These are phyloP conservation scores for Talaromyces sp. DNA, from an alignment of 2,329 filamentous ascomycete genomes.

Conservation along the genomic window DNA sequence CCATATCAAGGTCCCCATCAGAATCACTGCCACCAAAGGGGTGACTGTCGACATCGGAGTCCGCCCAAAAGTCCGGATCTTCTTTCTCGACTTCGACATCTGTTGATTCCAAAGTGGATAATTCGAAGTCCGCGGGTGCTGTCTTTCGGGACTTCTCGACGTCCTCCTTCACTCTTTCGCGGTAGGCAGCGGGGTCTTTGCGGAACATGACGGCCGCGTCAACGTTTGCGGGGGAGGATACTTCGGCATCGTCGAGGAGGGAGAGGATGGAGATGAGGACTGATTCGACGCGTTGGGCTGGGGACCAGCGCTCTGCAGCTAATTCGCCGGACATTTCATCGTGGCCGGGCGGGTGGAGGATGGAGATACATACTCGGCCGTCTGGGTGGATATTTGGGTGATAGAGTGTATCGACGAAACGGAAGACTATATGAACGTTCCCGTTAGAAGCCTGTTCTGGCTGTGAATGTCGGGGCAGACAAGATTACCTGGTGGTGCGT, in stretches of 20 bases:
- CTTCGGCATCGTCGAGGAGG: slow-evolving; percentile 90
- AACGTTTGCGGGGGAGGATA: slow-evolving; percentile 91
- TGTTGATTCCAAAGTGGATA: slow-evolving; percentile 68
- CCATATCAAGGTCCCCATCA: slow-evolving; percentile 50
- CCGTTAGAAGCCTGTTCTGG: not conserved
- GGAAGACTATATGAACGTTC: slow-evolving; percentile 63
- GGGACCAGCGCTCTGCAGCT: slow-evolving; percentile 91
- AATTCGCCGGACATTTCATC: slow-evolving; percentile 89
- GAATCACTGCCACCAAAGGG: slow-evolving; percentile 76
- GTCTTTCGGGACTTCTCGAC: slow-evolving; percentile 75
- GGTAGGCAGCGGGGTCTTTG: slow-evolving; percentile 70
- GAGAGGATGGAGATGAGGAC: slow-evolving; percentile 91
- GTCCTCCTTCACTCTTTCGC: slow-evolving; percentile 67
- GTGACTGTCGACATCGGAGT: slow-evolving; percentile 70
- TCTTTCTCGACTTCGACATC: slow-evolving; percentile 66
- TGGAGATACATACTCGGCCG: slow-evolving; percentile 92
- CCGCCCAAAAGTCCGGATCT: slow-evolving; percentile 76
- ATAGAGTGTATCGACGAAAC: slow-evolving; percentile 76
- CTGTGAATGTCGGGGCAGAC: not conserved
- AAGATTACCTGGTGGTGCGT: slow-evolving; percentile 69
- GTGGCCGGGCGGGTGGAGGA: slow-evolving; percentile 88
- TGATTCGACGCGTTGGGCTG: slow-evolving; percentile 90
- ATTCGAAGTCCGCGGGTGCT: slow-evolving; percentile 75
- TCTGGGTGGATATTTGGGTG: slow-evolving; percentile 95
- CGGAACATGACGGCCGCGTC: slow-evolving; percentile 87